Percentiles rank a stretch among this genome's conserved stretches.
Evolutionary conservation across 164 flowering plant species (phyloP).

Genomic region (Nymphaea thermarum): DNA sequence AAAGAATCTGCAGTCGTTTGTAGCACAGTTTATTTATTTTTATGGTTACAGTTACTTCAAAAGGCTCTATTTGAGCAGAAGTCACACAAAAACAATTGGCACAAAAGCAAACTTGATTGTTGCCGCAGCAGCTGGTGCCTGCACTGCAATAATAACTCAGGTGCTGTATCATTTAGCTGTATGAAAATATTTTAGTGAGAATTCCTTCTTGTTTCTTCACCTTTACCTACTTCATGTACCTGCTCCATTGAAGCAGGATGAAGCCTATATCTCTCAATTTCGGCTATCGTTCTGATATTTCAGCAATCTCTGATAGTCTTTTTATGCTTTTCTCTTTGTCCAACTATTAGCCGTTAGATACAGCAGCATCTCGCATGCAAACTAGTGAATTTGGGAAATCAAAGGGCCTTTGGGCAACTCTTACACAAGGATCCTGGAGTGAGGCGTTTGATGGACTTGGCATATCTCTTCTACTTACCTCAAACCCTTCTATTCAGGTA

Average conservation of each 20-base stretch:
- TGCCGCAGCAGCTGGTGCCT: constrained; percentile 74
- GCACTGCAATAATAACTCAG: constrained; percentile 47
- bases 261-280: too few species aligned
- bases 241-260: too few species aligned
- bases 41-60: constrained; percentile 61
- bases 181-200: neutral
- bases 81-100: constrained; percentile 43
- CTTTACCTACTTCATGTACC: neutral
- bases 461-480: constrained; percentile 73
- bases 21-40: constrained; percentile 55
- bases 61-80: constrained; percentile 31
- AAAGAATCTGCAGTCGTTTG: constrained; percentile 56
- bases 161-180: constrained; percentile 10
- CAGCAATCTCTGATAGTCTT: neutral
- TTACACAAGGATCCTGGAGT: constrained; percentile 58
- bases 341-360: constrained; percentile 65
- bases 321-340: constrained; percentile 4
- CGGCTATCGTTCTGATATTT: neutral
- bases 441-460: constrained; percentile 81
- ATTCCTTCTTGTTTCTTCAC: neutral
- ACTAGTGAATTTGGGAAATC: constrained; percentile 90
- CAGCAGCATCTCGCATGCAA: constrained; percentile 85
- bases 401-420: constrained; percentile 70
- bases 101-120: constrained; percentile 53
- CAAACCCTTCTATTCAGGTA: constrained; percentile 92